These are phyloP conservation scores for Eimeria maxima DNA, from an alignment of 169 alveolate genomes.

Conservation along the genomic window DNA sequence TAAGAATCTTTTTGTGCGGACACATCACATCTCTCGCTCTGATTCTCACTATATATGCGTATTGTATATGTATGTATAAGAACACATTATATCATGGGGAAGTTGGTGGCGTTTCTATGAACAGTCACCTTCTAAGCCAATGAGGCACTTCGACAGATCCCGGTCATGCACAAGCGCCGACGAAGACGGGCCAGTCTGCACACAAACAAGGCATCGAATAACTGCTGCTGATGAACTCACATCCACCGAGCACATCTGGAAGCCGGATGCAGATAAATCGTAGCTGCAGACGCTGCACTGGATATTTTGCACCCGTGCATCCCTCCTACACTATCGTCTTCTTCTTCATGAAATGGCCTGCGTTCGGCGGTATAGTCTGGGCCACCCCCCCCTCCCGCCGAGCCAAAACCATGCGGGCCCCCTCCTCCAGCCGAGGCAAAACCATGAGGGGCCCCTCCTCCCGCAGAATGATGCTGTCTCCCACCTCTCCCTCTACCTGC, in stretches of 20 bases:
- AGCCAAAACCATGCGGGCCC: not conserved
- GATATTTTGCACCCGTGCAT: not conserved
- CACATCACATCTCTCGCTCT: too few relatives aligned
- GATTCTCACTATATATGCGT: not conserved
- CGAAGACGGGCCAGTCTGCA: not conserved
- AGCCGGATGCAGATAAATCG: not conserved
- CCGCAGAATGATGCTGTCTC: not conserved
- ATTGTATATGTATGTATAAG: not conserved
- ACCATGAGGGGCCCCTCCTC: not conserved
- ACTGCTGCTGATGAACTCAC: not conserved
- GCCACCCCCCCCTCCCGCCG: not conserved
- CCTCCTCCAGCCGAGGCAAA: constrained; percentile 6
- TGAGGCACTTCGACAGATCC: constrained; percentile 16
- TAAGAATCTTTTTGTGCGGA: not conserved
- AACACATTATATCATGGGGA: too few relatives aligned
- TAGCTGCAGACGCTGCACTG: not conserved
- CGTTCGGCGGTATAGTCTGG: not conserved
- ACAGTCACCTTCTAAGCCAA: constrained; percentile 17
- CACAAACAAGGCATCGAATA: not conserved
- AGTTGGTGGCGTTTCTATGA: not conserved
- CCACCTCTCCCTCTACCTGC: constrained; percentile 60
- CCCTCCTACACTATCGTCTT: not conserved
- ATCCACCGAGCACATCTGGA: not conserved
- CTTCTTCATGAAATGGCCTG: constrained; percentile 34
- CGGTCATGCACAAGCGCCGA: not conserved